phyloP scores from a whole-genome alignment of 1,139 yeast genomes.

The Yamadazyma membranifaciens region DNA sequence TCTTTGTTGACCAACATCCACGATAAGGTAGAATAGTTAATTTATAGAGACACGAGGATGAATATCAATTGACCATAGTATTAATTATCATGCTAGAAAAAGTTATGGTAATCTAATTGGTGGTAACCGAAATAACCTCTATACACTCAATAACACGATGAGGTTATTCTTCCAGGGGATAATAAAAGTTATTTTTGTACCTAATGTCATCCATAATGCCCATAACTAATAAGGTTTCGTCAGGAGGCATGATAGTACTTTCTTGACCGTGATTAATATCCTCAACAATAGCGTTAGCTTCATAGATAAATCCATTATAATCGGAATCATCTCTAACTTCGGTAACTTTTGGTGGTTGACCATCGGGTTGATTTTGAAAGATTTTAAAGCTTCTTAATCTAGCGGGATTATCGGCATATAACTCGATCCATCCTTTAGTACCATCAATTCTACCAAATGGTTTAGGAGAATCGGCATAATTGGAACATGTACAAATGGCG shows the following conservation, averaged over 20 bases:
- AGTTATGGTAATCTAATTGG: too few relatives aligned
- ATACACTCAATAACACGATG: too few relatives aligned
- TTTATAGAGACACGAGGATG: too few relatives aligned
- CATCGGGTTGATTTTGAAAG: slow-evolving; percentile 18
- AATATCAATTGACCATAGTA: too few relatives aligned
- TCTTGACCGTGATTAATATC: slow-evolving; percentile 39
- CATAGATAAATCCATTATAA: slow-evolving; percentile 48
- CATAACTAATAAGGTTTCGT: slow-evolving; percentile 45
- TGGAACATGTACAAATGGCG: slow-evolving; percentile 35
- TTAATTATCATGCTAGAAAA: too few relatives aligned
- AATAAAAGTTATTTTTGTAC: slow-evolving; percentile 37
- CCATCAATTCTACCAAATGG: slow-evolving; percentile 40
- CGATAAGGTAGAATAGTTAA: not conserved
- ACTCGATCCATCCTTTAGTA: slow-evolving; percentile 34
- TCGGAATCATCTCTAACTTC: slow-evolving; percentile 29
- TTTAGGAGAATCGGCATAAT: slow-evolving; percentile 25
- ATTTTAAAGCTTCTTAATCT: slow-evolving; percentile 28
- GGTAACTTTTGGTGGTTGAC: slow-evolving; percentile 15
- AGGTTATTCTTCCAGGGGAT: slow-evolving; percentile 31
- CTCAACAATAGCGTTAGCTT: slow-evolving; percentile 50
- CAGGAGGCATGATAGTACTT: slow-evolving; percentile 37
- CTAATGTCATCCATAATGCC: slow-evolving; percentile 45
- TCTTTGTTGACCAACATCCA: not conserved
- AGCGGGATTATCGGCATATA: slow-evolving; percentile 37
- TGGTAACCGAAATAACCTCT: too few relatives aligned